A percentile compares a stretch with the other conserved stretches of the same genome.
These are phyloP conservation scores for Cardamine resedifolia DNA, from an alignment of 345 rosid species.

Conservation along the genomic window DNA sequence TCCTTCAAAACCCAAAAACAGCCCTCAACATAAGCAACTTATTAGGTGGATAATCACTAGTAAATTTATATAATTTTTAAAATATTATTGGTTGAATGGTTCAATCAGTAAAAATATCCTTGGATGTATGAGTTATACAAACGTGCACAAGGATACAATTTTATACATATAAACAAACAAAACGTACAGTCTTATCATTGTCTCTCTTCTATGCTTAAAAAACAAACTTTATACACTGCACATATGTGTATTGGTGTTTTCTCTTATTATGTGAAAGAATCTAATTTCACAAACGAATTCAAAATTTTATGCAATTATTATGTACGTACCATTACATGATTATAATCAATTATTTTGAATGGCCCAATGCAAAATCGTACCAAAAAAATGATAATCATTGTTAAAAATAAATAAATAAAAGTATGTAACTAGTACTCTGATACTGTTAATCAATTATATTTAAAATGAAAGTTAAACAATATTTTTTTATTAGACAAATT, in stretches of 20 bases:
- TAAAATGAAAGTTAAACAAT: neutral
- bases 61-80: neutral
- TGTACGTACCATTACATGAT: slow-evolving; percentile 1
- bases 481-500: neutral
- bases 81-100: neutral
- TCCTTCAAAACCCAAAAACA: slow-evolving; percentile 30
- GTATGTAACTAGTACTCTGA: neutral
- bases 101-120: neutral
- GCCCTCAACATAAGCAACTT: neutral
- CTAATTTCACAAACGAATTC: neutral
- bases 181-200: slow-evolving; percentile 11
- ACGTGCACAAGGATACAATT: neutral
- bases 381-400: neutral
- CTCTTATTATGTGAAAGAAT: slow-evolving; percentile 5
- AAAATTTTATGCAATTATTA: slow-evolving; percentile 12
- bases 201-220: neutral
- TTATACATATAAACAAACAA: slow-evolving; percentile 10
- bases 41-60: neutral
- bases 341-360: neutral
- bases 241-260: neutral
- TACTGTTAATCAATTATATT: neutral
- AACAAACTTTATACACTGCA: neutral
- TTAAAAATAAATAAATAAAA: neutral
- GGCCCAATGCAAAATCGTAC: neutral
- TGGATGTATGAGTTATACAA: neutral